phyloP scores from a whole-genome alignment of 169 alveolate genomes.

The Plasmodium billcollinsi region DNA sequence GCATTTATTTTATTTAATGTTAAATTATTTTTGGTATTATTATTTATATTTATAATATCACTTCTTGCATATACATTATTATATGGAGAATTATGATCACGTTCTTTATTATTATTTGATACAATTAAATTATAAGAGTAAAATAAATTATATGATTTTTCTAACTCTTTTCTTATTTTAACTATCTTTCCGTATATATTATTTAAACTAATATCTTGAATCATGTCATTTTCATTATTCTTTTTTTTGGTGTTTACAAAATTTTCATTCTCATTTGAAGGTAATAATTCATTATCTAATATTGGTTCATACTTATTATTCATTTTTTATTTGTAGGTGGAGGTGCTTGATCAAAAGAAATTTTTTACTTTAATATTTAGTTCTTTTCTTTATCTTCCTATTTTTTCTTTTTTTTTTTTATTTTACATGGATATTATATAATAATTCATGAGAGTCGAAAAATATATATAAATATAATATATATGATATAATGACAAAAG shows the following conservation, averaged over 20 bases:
- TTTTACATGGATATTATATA: too few species aligned
- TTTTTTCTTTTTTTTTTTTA: too few species aligned
- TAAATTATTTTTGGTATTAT: slow-evolving; percentile 38
- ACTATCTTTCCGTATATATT: slow-evolving; percentile 58
- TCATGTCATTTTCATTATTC: background rate
- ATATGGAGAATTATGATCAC: background rate
- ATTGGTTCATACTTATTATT: slow-evolving; percentile 32
- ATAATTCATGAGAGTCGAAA: too few species aligned
- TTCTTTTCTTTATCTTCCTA: too few species aligned
- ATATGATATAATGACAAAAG: too few species aligned
- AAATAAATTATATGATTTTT: slow-evolving; percentile 51
- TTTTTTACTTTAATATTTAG: too few species aligned
- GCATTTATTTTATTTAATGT: slow-evolving; percentile 73
- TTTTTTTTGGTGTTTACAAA: background rate
- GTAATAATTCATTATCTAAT: slow-evolving; percentile 7
- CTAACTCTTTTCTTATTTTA: slow-evolving; percentile 66
- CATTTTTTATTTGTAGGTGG: slow-evolving; percentile 6
- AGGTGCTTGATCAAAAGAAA: too few species aligned
- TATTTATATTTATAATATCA: slow-evolving; percentile 17
- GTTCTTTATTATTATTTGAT: slow-evolving; percentile 12
- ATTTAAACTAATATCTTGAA: slow-evolving; percentile 3
- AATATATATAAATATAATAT: too few species aligned
- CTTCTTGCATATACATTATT: slow-evolving; percentile 29
- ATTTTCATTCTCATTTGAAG: background rate
- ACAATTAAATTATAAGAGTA: slow-evolving; percentile 63